Percentiles rank a stretch among this genome's conserved stretches.
phyloP scores from a whole-genome alignment of 2,329 filamentous ascomycete species.

The Penicillium sp. region DNA sequence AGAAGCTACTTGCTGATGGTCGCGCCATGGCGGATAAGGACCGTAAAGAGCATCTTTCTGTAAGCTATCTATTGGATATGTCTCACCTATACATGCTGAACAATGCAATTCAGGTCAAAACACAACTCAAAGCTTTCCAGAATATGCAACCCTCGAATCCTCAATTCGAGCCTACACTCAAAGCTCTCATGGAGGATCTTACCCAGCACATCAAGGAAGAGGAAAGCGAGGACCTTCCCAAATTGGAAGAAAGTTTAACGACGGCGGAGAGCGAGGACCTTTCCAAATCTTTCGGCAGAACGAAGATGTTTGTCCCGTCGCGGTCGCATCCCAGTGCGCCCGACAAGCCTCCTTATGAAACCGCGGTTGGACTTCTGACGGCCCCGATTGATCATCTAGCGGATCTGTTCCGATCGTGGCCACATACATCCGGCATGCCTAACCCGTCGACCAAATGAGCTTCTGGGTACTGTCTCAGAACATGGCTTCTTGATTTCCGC shows the following conservation, averaged over 20 bases:
- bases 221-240: not conserved
- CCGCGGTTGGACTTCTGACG: not conserved
- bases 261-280: not conserved
- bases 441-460: not conserved
- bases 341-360: not conserved
- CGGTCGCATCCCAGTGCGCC: not conserved
- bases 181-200: not conserved
- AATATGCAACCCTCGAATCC: not conserved
- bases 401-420: not conserved
- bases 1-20: not conserved
- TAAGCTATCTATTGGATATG: not conserved
- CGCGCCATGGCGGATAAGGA: not conserved
- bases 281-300: not conserved
- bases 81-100: not conserved
- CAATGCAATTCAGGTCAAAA: not conserved
- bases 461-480: no score
- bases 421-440: not conserved
- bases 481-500: no score
- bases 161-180: not conserved
- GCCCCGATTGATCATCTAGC: not conserved
- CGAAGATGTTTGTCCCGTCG: not conserved
- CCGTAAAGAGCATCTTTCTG: not conserved
- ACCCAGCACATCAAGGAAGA: not conserved
- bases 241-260: not conserved
- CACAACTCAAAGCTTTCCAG: not conserved